These are phyloP conservation scores for Sporothrix phasma DNA, from an alignment of 2,329 filamentous ascomycete species.

Conservation along the genomic window DNA sequence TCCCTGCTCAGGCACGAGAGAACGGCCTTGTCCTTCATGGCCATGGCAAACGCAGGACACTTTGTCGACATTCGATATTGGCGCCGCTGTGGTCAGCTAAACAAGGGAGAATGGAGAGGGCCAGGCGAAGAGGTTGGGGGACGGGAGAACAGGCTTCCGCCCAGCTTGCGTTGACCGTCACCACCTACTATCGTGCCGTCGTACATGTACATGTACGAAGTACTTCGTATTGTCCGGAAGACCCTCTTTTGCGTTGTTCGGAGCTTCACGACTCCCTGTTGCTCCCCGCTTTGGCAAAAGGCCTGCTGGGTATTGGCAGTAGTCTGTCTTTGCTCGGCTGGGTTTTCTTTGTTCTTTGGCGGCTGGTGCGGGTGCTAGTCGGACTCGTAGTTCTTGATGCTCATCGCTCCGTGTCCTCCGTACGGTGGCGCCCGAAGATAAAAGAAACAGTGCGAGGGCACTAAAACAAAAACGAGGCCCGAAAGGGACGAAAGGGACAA, in stretches of 20 bases:
- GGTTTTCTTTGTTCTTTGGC: constrained; percentile 7
- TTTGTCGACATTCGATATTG: background rate
- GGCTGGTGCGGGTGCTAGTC: constrained; percentile 7
- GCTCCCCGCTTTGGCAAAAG: background rate
- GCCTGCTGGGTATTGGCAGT: background rate
- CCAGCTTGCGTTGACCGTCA: background rate
- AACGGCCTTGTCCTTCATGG: background rate
- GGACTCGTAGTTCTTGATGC: too few species aligned
- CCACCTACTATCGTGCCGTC: background rate
- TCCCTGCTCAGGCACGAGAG: background rate
- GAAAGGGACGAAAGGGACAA: background rate
- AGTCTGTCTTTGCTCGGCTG: background rate
- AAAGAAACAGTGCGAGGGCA: background rate
- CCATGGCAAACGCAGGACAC: background rate
- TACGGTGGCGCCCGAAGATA: constrained; percentile 1
- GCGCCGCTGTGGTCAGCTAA: background rate
- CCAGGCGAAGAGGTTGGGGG: too few species aligned
- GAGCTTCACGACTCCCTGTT: background rate
- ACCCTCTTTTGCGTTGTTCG: background rate
- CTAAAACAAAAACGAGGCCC: background rate
- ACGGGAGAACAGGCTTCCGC: too few species aligned
- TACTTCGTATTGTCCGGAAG: too few species aligned
- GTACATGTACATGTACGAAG: too few species aligned
- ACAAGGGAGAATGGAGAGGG: background rate
- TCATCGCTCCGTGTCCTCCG: background rate